These are phyloP conservation scores for Lipomyces sp. DNA, from an alignment of 805 yeast genomes.

Conservation along the genomic window DNA sequence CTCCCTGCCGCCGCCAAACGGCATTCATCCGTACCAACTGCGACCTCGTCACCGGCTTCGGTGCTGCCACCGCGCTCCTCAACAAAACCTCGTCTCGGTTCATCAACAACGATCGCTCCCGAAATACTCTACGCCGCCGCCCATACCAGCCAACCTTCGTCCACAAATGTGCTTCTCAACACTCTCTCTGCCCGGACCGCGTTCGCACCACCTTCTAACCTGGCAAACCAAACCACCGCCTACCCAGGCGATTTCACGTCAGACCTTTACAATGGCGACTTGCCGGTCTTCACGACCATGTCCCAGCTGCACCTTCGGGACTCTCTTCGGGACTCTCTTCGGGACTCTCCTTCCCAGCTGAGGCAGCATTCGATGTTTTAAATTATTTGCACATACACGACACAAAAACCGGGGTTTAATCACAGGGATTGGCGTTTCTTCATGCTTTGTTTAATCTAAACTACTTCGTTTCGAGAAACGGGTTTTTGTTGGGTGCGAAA, in stretches of 20 bases:
- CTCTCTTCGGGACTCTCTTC: too few species aligned
- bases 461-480: background rate
- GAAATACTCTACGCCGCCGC: conserved; percentile 21
- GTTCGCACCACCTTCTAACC: background rate
- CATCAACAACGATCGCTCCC: conserved; percentile 8
- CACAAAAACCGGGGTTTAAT: background rate
- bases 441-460: background rate
- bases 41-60: background rate
- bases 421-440: background rate
- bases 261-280: conserved; percentile 11
- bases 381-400: background rate
- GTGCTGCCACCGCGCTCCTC: conserved; percentile 7
- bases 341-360: background rate
- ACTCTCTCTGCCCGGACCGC: conserved; percentile 28
- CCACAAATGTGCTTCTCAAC: conserved; percentile 10
- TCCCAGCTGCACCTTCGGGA: conserved; percentile 21
- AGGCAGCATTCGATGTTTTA: background rate
- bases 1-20: conserved; percentile 1
- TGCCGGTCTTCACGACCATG: conserved; percentile 30
- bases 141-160: conserved; percentile 3
- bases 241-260: conserved; percentile 7
- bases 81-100: conserved; percentile 1
- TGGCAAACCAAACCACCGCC: background rate
- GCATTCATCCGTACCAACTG: conserved; percentile 8
- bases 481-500: background rate